Evolutionary conservation across 1,139 yeast species (phyloP), one percentile per base, ranked within the genome.

Genomic region (Protomyces lactucae-debilis): DNA sequence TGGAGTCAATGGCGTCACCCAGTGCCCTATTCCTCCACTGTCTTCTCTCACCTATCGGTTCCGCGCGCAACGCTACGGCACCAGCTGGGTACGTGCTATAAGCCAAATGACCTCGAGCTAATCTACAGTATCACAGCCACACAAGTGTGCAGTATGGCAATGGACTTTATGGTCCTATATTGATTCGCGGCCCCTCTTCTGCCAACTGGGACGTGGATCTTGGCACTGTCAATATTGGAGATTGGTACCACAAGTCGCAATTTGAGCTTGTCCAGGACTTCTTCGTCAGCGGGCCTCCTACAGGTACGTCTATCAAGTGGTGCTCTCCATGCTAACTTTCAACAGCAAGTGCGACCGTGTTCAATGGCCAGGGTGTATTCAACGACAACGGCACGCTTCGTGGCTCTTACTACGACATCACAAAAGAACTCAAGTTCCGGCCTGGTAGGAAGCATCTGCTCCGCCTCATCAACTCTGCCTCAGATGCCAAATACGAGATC

Each of bases 1-100:
- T 74, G 96, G 96, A 61, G 91, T 93, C 6, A 87, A 85, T 71
- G 81, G 84, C 81, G 81, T 89, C 36, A 85, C 90, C 18, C 95
- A 88, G 74, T 88, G 96, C 77, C 93, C 93, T 40, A 85, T 89
- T 67, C 83, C 86, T 18, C 86, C 91, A 0, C 88, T 87, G 10
- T 79, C 78, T 66, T 81, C 86, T 1, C 82, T 85, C 86, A 88
- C 78, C 14, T 73, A 73, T 66, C 85, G 87, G 75, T 88, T 89
- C 72, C 83, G 90, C 46, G 84, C 83, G 72, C 91, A 67, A 72
- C 92, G 89, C 71, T 82, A 78, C 51, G 96, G 96, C 67, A 82
- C 95, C 1, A 89, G 78, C 77, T 89, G 96, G 96, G 95, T 89
- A 72, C 97, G 97, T 10, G 4, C 23, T 18, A 3, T 6, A 1